Evolutionary conservation across 163 green algal species (phyloP).

Genomic region (Trebouxiophyceae sp.): DNA sequence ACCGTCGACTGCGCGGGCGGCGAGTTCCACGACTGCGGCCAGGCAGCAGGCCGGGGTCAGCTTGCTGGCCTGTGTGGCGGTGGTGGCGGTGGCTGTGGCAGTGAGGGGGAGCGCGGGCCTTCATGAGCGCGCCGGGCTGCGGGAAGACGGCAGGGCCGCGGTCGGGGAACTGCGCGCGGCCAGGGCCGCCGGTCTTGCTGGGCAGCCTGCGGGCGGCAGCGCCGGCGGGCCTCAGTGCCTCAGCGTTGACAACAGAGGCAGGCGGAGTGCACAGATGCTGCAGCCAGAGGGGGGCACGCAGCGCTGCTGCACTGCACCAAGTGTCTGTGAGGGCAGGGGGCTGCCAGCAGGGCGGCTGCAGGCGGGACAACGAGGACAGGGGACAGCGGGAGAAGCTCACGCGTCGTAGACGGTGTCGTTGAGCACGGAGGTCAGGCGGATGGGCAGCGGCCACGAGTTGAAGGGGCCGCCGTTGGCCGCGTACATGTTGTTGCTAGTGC

Average conservation of each 20-base stretch:
- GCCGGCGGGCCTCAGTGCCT: too few species aligned
- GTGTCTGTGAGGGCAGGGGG: too few species aligned
- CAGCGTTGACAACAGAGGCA: too few species aligned
- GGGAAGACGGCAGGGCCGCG: background rate
- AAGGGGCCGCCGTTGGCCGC: conserved; percentile 10
- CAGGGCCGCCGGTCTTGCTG: background rate
- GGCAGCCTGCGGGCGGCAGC: background rate
- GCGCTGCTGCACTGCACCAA: too few species aligned
- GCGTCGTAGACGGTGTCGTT: conserved; percentile 7
- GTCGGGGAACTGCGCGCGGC: background rate
- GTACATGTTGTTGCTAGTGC: conserved; percentile 30
- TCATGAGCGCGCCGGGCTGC: background rate
- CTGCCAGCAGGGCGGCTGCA: too few species aligned
- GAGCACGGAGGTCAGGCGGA: conserved; percentile 15
- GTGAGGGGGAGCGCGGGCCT: background rate
- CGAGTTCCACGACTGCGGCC: too few species aligned
- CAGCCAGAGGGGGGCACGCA: too few species aligned
- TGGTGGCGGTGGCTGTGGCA: background rate
- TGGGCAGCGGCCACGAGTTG: conserved; percentile 14
- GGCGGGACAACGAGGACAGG: too few species aligned
- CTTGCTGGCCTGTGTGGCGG: background rate
- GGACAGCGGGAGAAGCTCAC: too few species aligned
- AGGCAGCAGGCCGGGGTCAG: too few species aligned
- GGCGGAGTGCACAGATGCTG: too few species aligned
- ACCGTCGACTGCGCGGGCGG: too few species aligned